Base-by-base conservation (phyloP, 495 filamentous ascomycete genomes). In the Tuber indicum region DNA sequence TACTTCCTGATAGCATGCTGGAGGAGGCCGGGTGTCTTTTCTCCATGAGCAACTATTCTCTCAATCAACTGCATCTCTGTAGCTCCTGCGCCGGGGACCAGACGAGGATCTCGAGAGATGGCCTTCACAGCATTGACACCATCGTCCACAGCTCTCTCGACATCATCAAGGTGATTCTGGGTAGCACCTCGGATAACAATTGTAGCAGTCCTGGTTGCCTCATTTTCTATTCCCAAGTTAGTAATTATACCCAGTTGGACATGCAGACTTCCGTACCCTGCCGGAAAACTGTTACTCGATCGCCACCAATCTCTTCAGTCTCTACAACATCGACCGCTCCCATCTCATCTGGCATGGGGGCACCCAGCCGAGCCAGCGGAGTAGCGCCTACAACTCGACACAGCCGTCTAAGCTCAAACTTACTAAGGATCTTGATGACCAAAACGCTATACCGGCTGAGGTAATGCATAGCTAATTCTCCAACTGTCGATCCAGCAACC, bases 271-370 rank as follows among this genome's bases (percentile, higher is more conserved):
- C 14, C 52, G 36, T 75, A 83, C 82, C 82, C 88, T 99, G 96
- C 79, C 96, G 88, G 90, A 99, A 99, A 36, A 98, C 95, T 14
- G 96, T 99, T 62, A 99, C 96, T 49, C 96, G 92, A 87, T 99
- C 96, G 83, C 96, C 96, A 75, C 96, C 96, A 84, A 99, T 98
- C 86, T 99, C 96, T 70, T 95, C 89, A 10, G 96, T 99, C 89
- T 98, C 96, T 32, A 99, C 95, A 43, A 99, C 85, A 85, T 99
- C 96, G 76, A 98, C 88, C 78, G 85, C 91, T 78, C 96, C 96
- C 94, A 98, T 98, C 88, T 99, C 96, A 82, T 99, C 96, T 41
- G 96, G 96, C 96, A 99, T 99, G 43, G 96, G 96, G 14, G 96
- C 96, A 74, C 96, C 96, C 72, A 99, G 89, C 81, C 96, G 91